Evolutionary conservation across 2,329 filamentous ascomycete species (phyloP).

Genomic region (Neonectria punicea): DNA sequence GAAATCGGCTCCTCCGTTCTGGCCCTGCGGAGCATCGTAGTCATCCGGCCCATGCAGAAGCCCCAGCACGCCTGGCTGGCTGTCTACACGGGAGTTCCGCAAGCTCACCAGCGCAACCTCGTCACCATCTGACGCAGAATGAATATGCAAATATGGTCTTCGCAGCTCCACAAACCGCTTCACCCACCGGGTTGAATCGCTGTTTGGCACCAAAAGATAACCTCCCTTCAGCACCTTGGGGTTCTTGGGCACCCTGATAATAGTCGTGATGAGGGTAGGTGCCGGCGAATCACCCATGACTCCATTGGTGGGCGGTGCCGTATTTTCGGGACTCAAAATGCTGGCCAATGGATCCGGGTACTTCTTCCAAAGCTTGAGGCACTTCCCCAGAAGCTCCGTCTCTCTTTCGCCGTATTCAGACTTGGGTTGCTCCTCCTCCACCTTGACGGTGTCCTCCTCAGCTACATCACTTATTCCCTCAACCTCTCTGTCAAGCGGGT

Average conservation of each 20-base stretch:
- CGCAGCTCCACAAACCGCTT: constrained; percentile 93
- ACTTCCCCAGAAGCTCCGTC: constrained; percentile 61
- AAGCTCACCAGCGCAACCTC: constrained; percentile 91
- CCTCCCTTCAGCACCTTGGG: constrained; percentile 84
- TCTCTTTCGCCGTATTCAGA: constrained; percentile 60
- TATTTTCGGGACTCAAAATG: constrained; percentile 70
- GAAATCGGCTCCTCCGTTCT: constrained; percentile 50
- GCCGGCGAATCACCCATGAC: constrained; percentile 58
- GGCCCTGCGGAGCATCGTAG: constrained; percentile 48
- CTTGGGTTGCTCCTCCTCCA: constrained; percentile 39
- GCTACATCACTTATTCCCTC: constrained; percentile 34
- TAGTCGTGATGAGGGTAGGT: constrained; percentile 78
- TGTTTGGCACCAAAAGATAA: constrained; percentile 86
- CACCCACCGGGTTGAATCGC: constrained; percentile 85
- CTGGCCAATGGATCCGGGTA: constrained; percentile 66
- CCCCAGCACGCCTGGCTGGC: constrained; percentile 86
- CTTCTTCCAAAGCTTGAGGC: constrained; percentile 72
- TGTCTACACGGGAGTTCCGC: constrained; percentile 89
- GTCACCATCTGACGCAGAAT: constrained; percentile 86
- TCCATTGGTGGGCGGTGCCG: constrained; percentile 75
- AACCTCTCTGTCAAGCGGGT: constrained; percentile 33
- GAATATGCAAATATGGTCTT: constrained; percentile 90
- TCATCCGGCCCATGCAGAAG: constrained; percentile 69
- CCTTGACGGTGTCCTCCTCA: constrained; percentile 34
- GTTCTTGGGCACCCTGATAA: constrained; percentile 84